phyloP scores from a whole-genome alignment of 305 asterid species.

The Andrographis paniculata region DNA sequence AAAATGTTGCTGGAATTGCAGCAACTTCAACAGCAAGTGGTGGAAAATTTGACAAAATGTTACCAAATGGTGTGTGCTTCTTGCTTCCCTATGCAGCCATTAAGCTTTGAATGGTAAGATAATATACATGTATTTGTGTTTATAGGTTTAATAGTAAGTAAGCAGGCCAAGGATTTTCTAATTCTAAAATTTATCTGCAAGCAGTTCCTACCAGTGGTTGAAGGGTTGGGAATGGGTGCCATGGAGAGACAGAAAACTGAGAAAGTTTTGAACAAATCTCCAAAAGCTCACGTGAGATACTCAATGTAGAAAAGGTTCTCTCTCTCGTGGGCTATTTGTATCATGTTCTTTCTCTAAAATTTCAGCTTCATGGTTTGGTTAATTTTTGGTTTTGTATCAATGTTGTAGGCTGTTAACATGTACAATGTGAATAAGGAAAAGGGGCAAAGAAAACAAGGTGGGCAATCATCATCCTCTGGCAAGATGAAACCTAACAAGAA shows the following conservation, averaged over 20 bases:
- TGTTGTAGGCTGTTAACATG: slow-evolving; percentile 85
- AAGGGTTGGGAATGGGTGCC: slow-evolving; percentile 93
- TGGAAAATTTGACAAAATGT: slow-evolving; percentile 94
- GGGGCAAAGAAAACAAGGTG: slow-evolving; percentile 44
- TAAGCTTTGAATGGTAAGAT: too few relatives aligned
- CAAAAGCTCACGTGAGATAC: slow-evolving; percentile 73
- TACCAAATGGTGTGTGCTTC: slow-evolving; percentile 89
- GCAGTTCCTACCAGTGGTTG: slow-evolving; percentile 83
- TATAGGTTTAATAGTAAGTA: too few relatives aligned
- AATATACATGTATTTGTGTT: too few relatives aligned
- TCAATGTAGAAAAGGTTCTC: slow-evolving; percentile 80
- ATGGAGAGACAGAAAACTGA: slow-evolving; percentile 81
- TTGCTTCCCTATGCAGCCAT: too few relatives aligned
- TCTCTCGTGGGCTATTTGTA: neutral
- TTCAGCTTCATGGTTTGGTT: too few relatives aligned
- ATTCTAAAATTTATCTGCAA: too few relatives aligned
- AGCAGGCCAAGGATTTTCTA: too few relatives aligned
- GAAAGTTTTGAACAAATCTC: slow-evolving; percentile 70
- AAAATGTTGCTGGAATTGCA: slow-evolving; percentile 91
- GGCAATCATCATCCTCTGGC: slow-evolving; percentile 32
- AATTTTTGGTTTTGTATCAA: slow-evolving; percentile 7
- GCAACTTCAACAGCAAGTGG: slow-evolving; percentile 93
- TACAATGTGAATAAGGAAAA: slow-evolving; percentile 76
- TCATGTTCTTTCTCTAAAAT: slow-evolving; percentile 1
- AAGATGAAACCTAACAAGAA: slow-evolving; percentile 57